A percentile compares a stretch with the other conserved stretches of the same genome.
phyloP scores from a whole-genome alignment of 225 moss, liverwort and hornwort genomes.

The Pseudoscleropodium purum region DNA sequence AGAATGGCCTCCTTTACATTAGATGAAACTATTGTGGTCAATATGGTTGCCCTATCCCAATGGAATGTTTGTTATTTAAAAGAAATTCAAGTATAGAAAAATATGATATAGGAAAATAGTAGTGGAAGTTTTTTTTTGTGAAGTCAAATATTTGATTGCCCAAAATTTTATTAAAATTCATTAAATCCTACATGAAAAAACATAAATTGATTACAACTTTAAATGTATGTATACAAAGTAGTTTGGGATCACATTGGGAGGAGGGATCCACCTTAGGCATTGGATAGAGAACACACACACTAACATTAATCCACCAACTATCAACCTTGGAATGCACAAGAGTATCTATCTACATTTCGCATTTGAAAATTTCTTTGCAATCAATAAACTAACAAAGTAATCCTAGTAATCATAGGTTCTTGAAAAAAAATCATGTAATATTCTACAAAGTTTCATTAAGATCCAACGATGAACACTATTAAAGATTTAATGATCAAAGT shows the following conservation, averaged over 20 bases:
- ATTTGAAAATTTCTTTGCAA: too few species aligned
- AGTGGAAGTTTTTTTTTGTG: rapidly evolving
- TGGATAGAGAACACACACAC: neutral
- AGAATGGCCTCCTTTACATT: neutral
- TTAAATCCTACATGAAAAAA: neutral
- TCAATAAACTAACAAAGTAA: too few species aligned
- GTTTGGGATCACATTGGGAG: neutral
- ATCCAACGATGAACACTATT: too few species aligned
- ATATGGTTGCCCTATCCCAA: rapidly evolving
- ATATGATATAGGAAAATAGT: neutral
- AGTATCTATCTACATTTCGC: neutral
- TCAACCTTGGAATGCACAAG: neutral
- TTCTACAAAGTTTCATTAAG: too few species aligned
- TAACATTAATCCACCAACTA: neutral
- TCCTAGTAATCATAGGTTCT: too few species aligned
- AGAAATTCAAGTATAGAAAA: neutral
- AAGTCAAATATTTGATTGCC: neutral
- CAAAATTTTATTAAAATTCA: neutral
- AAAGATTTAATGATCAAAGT: too few species aligned
- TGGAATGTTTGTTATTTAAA: neutral
- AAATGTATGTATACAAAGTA: neutral
- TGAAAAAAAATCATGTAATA: too few species aligned
- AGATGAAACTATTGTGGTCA: neutral
- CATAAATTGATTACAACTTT: neutral
- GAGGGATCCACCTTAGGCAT: neutral